Evolutionary conservation across 2,329 filamentous ascomycete genomes (phyloP).

Genomic region (Pseudogymnoascus sp.): DNA sequence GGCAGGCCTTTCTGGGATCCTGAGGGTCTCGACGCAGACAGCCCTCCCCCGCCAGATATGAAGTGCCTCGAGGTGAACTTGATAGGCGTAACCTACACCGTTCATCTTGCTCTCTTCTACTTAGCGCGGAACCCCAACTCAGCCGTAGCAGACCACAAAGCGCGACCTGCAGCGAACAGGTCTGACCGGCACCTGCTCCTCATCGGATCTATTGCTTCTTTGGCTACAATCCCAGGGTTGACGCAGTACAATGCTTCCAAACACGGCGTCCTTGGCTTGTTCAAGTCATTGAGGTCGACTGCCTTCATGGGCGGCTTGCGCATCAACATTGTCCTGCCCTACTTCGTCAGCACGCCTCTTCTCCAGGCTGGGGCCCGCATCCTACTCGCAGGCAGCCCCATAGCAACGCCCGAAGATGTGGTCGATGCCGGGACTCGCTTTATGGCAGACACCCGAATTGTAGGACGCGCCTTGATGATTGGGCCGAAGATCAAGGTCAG

Average conservation of each 20-base stretch:
- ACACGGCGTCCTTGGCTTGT: conserved; percentile 59
- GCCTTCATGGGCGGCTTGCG: conserved; percentile 46
- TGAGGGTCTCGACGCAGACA: conserved; percentile 35
- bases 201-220: conserved; percentile 54
- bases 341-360: conserved; percentile 59
- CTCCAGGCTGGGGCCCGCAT: conserved; percentile 39
- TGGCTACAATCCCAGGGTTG: conserved; percentile 38
- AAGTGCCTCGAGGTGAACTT: conserved; percentile 55
- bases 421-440: conserved; percentile 57
- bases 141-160: conserved; percentile 26
- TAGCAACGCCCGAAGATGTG: conserved; percentile 50
- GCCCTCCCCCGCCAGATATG: conserved; percentile 43
- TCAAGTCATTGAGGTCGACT: conserved; percentile 48
- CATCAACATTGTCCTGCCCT: conserved; percentile 60
- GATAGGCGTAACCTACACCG: conserved; percentile 57
- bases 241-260: conserved; percentile 55
- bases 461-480: conserved; percentile 50
- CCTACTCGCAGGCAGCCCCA: conserved; percentile 49
- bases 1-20: conserved; percentile 38
- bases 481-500: conserved; percentile 47
- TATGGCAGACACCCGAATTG: conserved; percentile 49
- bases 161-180: conserved; percentile 24
- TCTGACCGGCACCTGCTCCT: conserved; percentile 55
- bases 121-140: conserved; percentile 44
- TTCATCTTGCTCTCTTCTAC: conserved; percentile 56